Base-by-base conservation (phyloP, 768 basidiomycete genomes). In the Calocera viscosa region DNA sequence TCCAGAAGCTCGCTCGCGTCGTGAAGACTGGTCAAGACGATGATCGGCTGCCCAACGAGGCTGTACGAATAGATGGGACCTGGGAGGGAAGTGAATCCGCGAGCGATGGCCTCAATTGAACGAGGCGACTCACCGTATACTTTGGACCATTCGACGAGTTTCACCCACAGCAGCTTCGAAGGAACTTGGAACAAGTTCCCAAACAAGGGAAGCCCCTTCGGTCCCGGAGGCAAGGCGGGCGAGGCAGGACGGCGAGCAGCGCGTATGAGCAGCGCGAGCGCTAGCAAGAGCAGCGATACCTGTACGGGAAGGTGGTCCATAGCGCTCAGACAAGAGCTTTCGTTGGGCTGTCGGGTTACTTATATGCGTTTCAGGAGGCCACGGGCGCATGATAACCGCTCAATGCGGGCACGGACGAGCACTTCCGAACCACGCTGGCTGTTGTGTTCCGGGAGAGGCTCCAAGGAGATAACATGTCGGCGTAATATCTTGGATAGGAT, bases 141-240 rank as follows among this genome's bases (percentile, higher is more conserved):
- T 10, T 60, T 32, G 5, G 16, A 11, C 53, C 53, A 60, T 10
- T 60, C 26, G 2, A 19, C 53, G 10, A 60, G 22, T 30, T 60
- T 60, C 53, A 81, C 67, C 83, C 83, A 85, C 67, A 79, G 80
- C 69, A 79, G 75, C 39, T 78, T 77, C 17, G 74, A 72, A 33
- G 84, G 81, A 79, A 86, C 81, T 68, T 83, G 81, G 24, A 83
- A 74, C 16, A 82, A 70, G 69, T 82, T 85, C 12, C 84, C 85
- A 30, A 86, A 72, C 12, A 86, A 63, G 3, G 82, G 84, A 38
- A 85, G 74, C 41, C 81, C 80, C 65, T 74, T 79, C 0, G 85
- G 85, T 14, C 84, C 85, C 0, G 82, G 82, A 30, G 82, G 82
- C 34, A 79, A 19, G 14, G 24, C 14, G 5, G 5, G 53, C 7